phyloP scores from a whole-genome alignment of 495 filamentous ascomycete genomes.

The Penicillium crystallinum region DNA sequence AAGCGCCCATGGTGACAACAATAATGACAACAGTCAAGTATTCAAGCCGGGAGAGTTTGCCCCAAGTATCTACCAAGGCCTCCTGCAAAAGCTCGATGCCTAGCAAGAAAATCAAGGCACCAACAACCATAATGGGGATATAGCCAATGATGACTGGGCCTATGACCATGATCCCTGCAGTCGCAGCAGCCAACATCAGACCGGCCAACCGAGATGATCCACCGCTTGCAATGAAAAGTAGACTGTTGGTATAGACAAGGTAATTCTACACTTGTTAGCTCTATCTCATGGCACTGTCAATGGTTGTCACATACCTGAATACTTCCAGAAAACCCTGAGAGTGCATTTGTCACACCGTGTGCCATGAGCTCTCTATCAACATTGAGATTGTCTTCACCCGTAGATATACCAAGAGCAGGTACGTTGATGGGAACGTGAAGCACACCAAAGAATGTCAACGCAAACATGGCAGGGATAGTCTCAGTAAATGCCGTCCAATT shows the following conservation, averaged over 20 bases:
- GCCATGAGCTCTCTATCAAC: conserved; percentile 88
- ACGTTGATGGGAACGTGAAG: conserved; percentile 98
- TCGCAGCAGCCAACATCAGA: conserved; percentile 75
- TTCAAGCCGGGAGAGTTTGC: conserved; percentile 77
- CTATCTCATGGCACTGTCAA: not conserved
- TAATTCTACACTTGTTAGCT: conserved; percentile 59
- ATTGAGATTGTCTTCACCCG: conserved; percentile 84
- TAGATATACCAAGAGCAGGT: conserved; percentile 81
- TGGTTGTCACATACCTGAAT: conserved; percentile 59
- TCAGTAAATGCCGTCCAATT: conserved; percentile 75
- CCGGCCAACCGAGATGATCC: conserved; percentile 83
- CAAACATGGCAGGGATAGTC: conserved; percentile 91
- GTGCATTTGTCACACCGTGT: conserved; percentile 86
- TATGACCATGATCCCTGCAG: conserved; percentile 72
- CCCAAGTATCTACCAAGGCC: conserved; percentile 81
- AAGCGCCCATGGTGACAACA: conserved; percentile 89
- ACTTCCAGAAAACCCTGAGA: conserved; percentile 81
- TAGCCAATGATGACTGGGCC: conserved; percentile 86
- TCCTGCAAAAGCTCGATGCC: conserved; percentile 87
- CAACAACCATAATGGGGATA: conserved; percentile 95
- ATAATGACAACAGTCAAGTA: conserved; percentile 92
- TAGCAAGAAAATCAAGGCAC: conserved; percentile 86
- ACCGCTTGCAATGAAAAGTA: conserved; percentile 90
- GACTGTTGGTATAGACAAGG: conserved; percentile 91
- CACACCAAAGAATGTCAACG: conserved; percentile 93